Evolutionary conservation across 139 green algal species (phyloP).

Genomic region (Tetraselmis chui): DNA sequence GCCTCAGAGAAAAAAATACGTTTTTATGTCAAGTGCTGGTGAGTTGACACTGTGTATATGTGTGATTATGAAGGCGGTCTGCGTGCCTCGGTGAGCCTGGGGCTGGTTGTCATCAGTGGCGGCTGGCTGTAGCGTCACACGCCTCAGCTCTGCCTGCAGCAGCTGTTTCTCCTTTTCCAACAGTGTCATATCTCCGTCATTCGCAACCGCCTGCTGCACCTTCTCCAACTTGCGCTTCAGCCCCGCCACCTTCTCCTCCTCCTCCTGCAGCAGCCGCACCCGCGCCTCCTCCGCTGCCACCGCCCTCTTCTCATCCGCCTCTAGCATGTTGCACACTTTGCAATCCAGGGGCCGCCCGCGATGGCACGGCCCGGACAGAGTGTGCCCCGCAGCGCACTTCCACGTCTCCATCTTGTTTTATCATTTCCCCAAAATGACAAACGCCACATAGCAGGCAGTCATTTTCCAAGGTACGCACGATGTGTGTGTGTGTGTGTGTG

Average conservation of each 20-base stretch:
- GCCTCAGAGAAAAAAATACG: no score
- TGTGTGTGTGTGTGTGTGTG: no score
- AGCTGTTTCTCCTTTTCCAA: background rate
- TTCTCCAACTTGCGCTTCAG: background rate
- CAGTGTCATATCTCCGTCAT: background rate
- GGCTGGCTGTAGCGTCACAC: background rate
- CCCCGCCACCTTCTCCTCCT: background rate
- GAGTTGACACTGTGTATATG: background rate
- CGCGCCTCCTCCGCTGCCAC: background rate
- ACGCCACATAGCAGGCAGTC: no score
- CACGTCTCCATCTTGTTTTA: no score
- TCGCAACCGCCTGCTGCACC: background rate
- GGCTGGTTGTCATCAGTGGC: background rate
- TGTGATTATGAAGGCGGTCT: background rate
- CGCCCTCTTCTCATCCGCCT: background rate
- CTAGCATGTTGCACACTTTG: background rate
- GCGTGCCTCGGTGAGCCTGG: background rate
- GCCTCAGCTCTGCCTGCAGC: background rate
- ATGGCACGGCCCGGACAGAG: background rate
- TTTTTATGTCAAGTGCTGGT: background rate
- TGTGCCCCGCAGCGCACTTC: background rate
- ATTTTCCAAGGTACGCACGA: background rate
- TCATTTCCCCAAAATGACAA: no score
- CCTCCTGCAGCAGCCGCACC: background rate
- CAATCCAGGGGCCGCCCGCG: background rate